phyloP scores from a whole-genome alignment of 2,329 filamentous ascomycete species.

The Aureobasidium sp. region DNA sequence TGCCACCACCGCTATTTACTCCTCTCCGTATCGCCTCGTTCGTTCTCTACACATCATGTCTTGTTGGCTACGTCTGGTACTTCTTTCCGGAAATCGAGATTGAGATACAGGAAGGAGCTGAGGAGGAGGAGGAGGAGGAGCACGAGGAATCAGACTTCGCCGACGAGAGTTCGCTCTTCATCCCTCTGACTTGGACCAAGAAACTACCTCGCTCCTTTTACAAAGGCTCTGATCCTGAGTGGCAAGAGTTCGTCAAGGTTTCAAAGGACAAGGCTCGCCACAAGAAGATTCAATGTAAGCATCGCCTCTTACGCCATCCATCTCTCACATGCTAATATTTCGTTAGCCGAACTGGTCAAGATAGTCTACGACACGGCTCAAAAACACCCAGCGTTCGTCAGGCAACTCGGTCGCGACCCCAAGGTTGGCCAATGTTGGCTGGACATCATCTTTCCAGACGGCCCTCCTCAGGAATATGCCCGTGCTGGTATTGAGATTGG shows the following conservation, averaged over 20 bases:
- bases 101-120: conserved; percentile 20
- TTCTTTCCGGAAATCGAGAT: conserved; percentile 21
- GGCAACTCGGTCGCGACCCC: conserved; percentile 30
- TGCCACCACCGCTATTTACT: conserved; percentile 26
- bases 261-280: conserved; percentile 33
- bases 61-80: conserved; percentile 16
- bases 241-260: conserved; percentile 41
- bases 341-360: conserved; percentile 27
- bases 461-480: conserved; percentile 40
- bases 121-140: neutral
- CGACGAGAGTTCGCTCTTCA: conserved; percentile 34
- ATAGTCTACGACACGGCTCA: conserved; percentile 24
- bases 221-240: conserved; percentile 44
- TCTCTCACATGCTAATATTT: neutral
- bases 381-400: conserved; percentile 24
- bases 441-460: conserved; percentile 39
- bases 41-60: conserved; percentile 18
- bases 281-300: conserved; percentile 29
- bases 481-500: conserved; percentile 35
- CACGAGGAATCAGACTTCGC: conserved; percentile 22
- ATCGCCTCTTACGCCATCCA: neutral
- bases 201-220: conserved; percentile 35
- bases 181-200: conserved; percentile 40
- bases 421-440: conserved; percentile 38
- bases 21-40: conserved; percentile 19